Percentiles rank a stretch among this genome's conserved stretches.
These are phyloP conservation scores for Ogataea nitratoaversa DNA, from an alignment of 805 yeast genomes.

Conservation along the genomic window DNA sequence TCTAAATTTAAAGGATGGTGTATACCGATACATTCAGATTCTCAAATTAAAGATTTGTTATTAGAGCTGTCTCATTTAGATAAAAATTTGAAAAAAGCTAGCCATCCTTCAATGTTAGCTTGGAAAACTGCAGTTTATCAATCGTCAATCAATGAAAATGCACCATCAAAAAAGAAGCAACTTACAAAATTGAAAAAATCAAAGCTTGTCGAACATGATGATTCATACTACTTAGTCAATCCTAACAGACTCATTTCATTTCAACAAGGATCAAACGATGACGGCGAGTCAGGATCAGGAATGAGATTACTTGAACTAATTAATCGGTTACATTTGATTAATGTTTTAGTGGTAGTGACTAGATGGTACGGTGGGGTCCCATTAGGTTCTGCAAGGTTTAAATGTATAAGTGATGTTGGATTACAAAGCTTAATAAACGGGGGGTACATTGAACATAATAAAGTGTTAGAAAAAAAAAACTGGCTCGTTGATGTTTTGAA, in stretches of 20 bases:
- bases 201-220: slow-evolving; percentile 1
- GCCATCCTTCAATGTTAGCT: slow-evolving; percentile 73
- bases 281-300: slow-evolving; percentile 79
- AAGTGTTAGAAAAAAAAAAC: background rate
- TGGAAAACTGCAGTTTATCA: slow-evolving; percentile 52
- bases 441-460: slow-evolving; percentile 19
- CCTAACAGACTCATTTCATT: slow-evolving; percentile 22
- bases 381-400: slow-evolving; percentile 66
- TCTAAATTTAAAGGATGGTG: slow-evolving; percentile 68
- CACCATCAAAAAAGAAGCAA: background rate
- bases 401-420: slow-evolving; percentile 58
- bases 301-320: slow-evolving; percentile 50
- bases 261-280: slow-evolving; percentile 61
- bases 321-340: slow-evolving; percentile 43
- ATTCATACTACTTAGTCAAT: background rate
- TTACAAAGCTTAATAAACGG: slow-evolving; percentile 44
- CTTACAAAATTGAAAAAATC: too few species aligned
- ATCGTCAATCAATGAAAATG: background rate
- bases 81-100: slow-evolving; percentile 50
- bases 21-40: slow-evolving; percentile 33
- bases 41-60: slow-evolving; percentile 42
- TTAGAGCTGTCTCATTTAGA: slow-evolving; percentile 39
- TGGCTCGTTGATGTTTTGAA: slow-evolving; percentile 14
- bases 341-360: slow-evolving; percentile 63
- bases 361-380: slow-evolving; percentile 84